phyloP scores from a whole-genome alignment of 768 basidiomycete species.

The Lentinula detonsa region DNA sequence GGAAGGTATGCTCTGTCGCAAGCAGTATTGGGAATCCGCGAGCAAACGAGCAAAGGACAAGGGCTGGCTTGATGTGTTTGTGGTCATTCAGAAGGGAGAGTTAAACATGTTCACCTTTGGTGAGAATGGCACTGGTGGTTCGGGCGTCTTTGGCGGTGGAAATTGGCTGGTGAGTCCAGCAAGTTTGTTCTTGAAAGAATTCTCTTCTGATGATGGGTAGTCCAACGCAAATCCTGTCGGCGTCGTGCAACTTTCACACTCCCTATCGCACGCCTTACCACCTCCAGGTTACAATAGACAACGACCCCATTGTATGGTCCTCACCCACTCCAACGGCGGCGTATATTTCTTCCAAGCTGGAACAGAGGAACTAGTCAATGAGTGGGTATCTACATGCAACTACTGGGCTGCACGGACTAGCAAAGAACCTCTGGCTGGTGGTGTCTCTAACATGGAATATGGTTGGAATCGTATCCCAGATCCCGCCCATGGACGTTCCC shows the following conservation, averaged over 20 bases:
- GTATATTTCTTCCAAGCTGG: slow-evolving; percentile 99
- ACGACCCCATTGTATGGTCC: slow-evolving; percentile 91
- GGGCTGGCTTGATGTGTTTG: slow-evolving; percentile 90
- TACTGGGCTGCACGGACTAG: slow-evolving; percentile 97
- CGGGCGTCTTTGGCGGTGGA: slow-evolving; percentile 82
- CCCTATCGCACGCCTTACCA: slow-evolving; percentile 80
- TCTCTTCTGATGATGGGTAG: slow-evolving; percentile 32
- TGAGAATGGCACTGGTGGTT: slow-evolving; percentile 53
- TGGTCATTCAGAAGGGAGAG: slow-evolving; percentile 93
- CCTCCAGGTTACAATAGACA: slow-evolving; percentile 88
- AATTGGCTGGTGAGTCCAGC: slow-evolving; percentile 92
- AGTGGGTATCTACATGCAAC: slow-evolving; percentile 99
- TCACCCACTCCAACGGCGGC: slow-evolving; percentile 82
- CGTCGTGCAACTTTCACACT: slow-evolving; percentile 80
- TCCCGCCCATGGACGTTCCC: slow-evolving; percentile 41
- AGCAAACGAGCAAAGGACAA: slow-evolving; percentile 86
- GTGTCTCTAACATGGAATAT: slow-evolving; percentile 99
- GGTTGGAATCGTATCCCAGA: slow-evolving; percentile 85
- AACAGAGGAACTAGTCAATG: slow-evolving; percentile 96
- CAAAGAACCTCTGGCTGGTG: slow-evolving; percentile 92
- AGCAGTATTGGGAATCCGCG: slow-evolving; percentile 87
- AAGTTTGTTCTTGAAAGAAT: neutral
- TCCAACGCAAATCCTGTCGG: slow-evolving; percentile 84
- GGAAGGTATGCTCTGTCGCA: slow-evolving; percentile 92
- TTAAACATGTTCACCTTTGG: slow-evolving; percentile 96